Base-by-base conservation (phyloP, 129 eudicot species). In the Flaveria trinervia region DNA sequence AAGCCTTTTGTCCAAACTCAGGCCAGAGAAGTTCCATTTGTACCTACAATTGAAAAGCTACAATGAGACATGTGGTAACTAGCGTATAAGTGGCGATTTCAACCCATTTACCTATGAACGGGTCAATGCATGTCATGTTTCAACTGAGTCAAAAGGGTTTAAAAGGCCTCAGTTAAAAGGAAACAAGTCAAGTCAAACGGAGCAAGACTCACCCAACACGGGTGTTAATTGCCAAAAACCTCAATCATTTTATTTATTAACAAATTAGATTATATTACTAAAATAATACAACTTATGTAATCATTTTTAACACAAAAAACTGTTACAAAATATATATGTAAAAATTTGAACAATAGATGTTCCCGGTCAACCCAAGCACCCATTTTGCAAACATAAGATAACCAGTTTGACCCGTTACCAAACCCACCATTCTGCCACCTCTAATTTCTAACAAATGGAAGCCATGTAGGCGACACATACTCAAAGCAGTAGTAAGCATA, bases 401-500 rank as follows among this genome's bases (percentile, higher is more conserved):
- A 65, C 20, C 45, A 12, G 49, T 65, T 30, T 65, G 70, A 72
- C 50, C 76, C 20, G 6, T 36, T 54, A 56, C 41, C 68, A 64
- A n/a, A 56, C 77, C 65, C 65, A 30, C 65, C 68, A 73, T 39
- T 36, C 39, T 36, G 68, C 77, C 77, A 57, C 72, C 72, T 17
- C 51, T 36, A 51, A 49, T 26, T 54, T 11, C 9, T 0, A 54
- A 65, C 45, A 22, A 68, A 49, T 10, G 45, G 52, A 9, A 60
- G 65, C 41, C 78, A 55, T 55, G 84, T 68, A 23, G 16, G 46
- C 22, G 77, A 23, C 22, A 88, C 99, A 77, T 85, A 95, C 99
- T 95, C 99, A 78, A 95, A 95, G 80, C 99, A 91, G 83, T 95
- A 95, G 65, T 95, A 95, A 17, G 97, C 96, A 79, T 95, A 95